Evolutionary conservation across 2,329 filamentous ascomycete genomes (phyloP), one percentile per base, ranked within the genome.

Genomic region (Epichloe festucae): DNA sequence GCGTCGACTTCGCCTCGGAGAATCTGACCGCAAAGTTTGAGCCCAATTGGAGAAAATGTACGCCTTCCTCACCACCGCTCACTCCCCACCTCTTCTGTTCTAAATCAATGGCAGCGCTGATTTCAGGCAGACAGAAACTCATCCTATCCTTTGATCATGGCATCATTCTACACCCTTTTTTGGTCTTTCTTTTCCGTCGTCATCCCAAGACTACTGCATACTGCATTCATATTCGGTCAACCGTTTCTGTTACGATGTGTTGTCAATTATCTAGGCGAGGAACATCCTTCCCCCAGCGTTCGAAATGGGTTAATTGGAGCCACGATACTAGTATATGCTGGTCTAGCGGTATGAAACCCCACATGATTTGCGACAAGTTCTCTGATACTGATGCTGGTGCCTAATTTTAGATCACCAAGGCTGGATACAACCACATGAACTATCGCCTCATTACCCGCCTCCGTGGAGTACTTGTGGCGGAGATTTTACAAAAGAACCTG

Each of bases 401-500:
- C 19, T n/a, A 57, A 42, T 31, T 31, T 46, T 21, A 17, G 58
- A 38, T 51, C 45, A 50, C 53, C n/a, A 50, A 41, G 12, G 50
- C 53, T 10, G 57, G 56, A 35, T 67, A 67, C 53, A 59, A 60
- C 23, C 64, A 68, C 52, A 54, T 60, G 12, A 62, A 61, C 3
- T 65, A 61, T 48, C 63, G 64, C 19, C 56, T 61, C 31, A 62
- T 65, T 23, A 61, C 63, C 10, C 59, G 64, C 55, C 52, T 64
- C 23, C 64, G 67, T 11, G 65, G 60, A 3, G 59, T 56, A 2
- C 58, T 70, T 12, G 54, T 66, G 6, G 69, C 72, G 0, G 66
- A 75, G 57, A 70, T 80, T n/a, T 77, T 75, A 54, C 65, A 68
- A n/a, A 72, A 73, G 53, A 71, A 69, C 0, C 54, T 71, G 3